These are phyloP conservation scores for Cladophialophora bantiana DNA, from an alignment of 2,329 filamentous ascomycete species.

Conservation along the genomic window DNA sequence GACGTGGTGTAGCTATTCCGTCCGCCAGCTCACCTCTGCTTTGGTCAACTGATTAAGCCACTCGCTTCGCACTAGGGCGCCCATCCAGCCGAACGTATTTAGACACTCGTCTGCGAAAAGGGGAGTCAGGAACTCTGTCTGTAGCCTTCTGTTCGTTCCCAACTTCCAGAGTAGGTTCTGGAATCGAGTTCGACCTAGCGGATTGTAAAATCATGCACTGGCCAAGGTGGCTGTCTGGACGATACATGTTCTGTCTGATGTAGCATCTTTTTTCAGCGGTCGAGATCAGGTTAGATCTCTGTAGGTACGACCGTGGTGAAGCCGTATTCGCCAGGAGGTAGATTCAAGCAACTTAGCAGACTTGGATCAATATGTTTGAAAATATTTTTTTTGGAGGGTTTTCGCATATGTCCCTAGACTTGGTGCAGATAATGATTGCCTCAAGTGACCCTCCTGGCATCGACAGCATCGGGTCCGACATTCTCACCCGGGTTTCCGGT, in stretches of 20 bases:
- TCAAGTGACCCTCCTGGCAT: conserved; percentile 20
- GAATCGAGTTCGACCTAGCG: not conserved
- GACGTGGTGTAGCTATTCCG: too few relatives aligned
- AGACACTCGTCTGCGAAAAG: too few relatives aligned
- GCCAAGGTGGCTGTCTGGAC: not conserved
- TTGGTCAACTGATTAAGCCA: too few relatives aligned
- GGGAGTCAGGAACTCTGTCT: too few relatives aligned
- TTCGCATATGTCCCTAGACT: not conserved
- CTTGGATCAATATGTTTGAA: not conserved
- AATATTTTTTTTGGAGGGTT: not conserved
- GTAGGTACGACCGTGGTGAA: not conserved
- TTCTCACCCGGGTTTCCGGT: conserved; percentile 17
- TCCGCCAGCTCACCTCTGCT: too few relatives aligned
- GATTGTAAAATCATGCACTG: not conserved
- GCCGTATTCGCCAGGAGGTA: not conserved
- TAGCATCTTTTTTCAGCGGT: not conserved
- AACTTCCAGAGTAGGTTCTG: not conserved
- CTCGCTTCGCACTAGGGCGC: too few relatives aligned
- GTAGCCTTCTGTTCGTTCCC: too few relatives aligned
- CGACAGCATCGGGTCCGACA: conserved; percentile 21
- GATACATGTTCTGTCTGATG: not conserved
- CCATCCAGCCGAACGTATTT: too few relatives aligned
- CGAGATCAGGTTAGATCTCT: not conserved
- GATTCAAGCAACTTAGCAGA: not conserved
- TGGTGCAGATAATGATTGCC: not conserved